Conservation (phyloP, 2,329 filamentous ascomycete genomes). For the Ceratocystis albifundus region DNA sequence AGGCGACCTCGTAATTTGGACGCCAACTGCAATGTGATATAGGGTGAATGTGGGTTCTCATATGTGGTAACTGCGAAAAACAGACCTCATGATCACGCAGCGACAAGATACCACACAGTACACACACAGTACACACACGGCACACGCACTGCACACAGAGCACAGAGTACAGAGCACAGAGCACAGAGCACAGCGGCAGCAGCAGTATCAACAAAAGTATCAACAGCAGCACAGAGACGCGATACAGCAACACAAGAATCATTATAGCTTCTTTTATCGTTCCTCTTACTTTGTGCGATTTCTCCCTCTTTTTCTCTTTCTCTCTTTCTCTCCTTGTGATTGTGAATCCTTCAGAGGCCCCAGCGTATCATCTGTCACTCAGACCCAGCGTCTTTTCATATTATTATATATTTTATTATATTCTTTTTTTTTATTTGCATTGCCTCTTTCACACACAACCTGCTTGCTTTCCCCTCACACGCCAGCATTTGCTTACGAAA, state of each 20-base stretch:
- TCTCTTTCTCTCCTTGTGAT: neutral
- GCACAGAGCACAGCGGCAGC: neutral
- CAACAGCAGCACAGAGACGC: neutral
- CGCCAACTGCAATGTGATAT: neutral
- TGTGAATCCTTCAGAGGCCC: slow-evolving; percentile 9
- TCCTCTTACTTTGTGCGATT: neutral
- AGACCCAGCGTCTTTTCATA: neutral
- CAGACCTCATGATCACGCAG: neutral
- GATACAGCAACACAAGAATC: neutral
- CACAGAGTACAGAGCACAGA: too few relatives aligned
- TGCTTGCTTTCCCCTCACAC: slow-evolving; percentile 1
- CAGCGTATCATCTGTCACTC: neutral
- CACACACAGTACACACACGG: too few relatives aligned
- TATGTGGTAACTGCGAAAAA: neutral
- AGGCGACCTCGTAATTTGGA: neutral
- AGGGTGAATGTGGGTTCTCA: neutral
- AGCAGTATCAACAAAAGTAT: too few relatives aligned
- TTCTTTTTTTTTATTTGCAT: neutral
- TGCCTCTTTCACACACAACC: neutral
- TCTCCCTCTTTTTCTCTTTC: too few relatives aligned
- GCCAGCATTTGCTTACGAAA: slow-evolving; percentile 1
- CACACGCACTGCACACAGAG: too few relatives aligned
- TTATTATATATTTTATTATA: too few relatives aligned
- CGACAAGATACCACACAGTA: neutral
- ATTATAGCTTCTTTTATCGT: neutral